These are phyloP conservation scores for Termitomyces sp. DNA, from an alignment of 768 basidiomycete species.

Conservation along the genomic window DNA sequence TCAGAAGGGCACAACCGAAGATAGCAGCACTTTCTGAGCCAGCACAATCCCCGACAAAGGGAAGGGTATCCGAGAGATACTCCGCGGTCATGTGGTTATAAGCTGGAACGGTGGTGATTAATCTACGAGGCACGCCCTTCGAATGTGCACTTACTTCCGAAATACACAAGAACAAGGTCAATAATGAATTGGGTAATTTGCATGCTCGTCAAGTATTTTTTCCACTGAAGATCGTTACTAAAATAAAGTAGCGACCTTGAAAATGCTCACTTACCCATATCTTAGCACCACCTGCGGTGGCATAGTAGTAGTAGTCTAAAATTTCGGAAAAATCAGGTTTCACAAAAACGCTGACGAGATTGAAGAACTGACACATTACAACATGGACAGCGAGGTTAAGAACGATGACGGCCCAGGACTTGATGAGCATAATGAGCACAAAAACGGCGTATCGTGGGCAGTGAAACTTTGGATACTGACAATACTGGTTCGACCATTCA, in stretches of 20 bases:
- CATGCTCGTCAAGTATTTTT: slow-evolving; percentile 95
- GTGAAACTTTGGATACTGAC: slow-evolving; percentile 43
- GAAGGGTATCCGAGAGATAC: slow-evolving; percentile 59
- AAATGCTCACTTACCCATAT: slow-evolving; percentile 72
- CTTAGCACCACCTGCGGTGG: slow-evolving; percentile 92
- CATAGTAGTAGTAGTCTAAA: slow-evolving; percentile 98
- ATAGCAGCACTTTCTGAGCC: slow-evolving; percentile 87
- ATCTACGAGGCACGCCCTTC: neutral
- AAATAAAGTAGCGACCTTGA: neutral
- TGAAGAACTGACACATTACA: slow-evolving; percentile 82
- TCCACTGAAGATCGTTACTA: slow-evolving; percentile 64
- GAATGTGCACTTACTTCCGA: slow-evolving; percentile 70
- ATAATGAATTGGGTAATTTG: slow-evolving; percentile 96
- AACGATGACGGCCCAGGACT: slow-evolving; percentile 96
- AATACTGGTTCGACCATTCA: slow-evolving; percentile 92
- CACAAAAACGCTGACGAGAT: neutral
- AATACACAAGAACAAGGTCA: slow-evolving; percentile 89
- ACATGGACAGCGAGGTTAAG: slow-evolving; percentile 94
- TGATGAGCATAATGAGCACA: slow-evolving; percentile 8
- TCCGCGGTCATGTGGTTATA: slow-evolving; percentile 78
- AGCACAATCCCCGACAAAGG: slow-evolving; percentile 77
- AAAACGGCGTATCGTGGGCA: neutral
- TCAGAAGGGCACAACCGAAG: slow-evolving; percentile 85
- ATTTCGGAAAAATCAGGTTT: neutral
- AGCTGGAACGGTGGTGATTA: slow-evolving; percentile 31